Evolutionary conservation across 495 filamentous ascomycete genomes (phyloP), one percentile per base, ranked within the genome.

Genomic region (Lentithecium fluviatile): DNA sequence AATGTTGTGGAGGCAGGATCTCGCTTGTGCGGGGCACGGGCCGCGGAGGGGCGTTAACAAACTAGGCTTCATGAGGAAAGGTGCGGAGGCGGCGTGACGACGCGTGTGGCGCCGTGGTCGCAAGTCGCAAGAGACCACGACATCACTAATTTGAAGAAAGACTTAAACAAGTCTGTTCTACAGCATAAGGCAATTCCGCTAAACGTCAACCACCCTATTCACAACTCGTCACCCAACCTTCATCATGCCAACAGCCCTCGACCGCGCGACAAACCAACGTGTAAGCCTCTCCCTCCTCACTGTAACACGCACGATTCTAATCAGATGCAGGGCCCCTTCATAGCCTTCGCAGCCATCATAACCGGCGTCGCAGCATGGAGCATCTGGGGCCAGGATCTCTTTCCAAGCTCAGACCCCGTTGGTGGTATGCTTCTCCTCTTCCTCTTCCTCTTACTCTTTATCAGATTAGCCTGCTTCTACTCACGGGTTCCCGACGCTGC

Each of bases 321-420:
- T 12, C 6, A 38, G 2, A 6, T 36, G 46, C 47, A 65, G 62
- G 29, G 56, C 6, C 65, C 65, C 25, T 68, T 68, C 51, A 57
- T 68, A 24, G 85, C 82, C 45, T 96, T 96, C 71, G 82, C 88
- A 15, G 90, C 89, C 21, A 83, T 95, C 62, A 85, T 96, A 42
- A 88, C 89, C 2, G 90, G 88, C 2, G 91, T 88, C 6, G 86
- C 91, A 6, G 87, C 81, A 17, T 96, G 86, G 85, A 80, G 86
- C 2, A 95, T 96, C 60, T 90, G 87, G 86, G 88, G 88, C 51
- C 25, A 82, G 24, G 89, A 90, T 58, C 80, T 95, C 63, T 91
- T 96, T 62, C 90, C 90, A 0, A 66, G 77, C 0, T 61, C 73
- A 24, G 91, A 95, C 71, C 91, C 91, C n/a, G 86, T 75, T 51